Conservation (phyloP, 768 basidiomycete genomes). For the Rhizopogon vulgaris region DNA sequence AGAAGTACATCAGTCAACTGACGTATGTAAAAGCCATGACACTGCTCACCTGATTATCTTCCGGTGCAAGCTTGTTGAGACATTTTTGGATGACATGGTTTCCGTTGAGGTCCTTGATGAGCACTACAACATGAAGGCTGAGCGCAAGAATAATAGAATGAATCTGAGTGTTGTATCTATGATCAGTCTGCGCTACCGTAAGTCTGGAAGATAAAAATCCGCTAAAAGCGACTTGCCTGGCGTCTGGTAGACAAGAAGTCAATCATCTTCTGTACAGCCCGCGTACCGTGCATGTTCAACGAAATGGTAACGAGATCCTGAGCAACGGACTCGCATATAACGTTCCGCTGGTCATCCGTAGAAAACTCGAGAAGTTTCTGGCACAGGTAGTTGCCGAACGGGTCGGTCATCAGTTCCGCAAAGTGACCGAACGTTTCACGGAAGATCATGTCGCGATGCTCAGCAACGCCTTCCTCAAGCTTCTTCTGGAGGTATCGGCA, state of each 20-base stretch:
- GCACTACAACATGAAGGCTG: slow-evolving; percentile 94
- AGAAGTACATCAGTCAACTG: not conserved
- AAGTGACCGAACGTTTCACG: slow-evolving; percentile 97
- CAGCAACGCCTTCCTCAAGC: slow-evolving; percentile 90
- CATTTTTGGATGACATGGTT: slow-evolving; percentile 99
- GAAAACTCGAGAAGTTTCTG: slow-evolving; percentile 97
- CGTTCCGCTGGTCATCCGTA: slow-evolving; percentile 93
- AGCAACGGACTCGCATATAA: slow-evolving; percentile 96
- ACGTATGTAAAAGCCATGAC: not conserved
- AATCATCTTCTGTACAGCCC: slow-evolving; percentile 99
- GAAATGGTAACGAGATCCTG: slow-evolving; percentile 97
- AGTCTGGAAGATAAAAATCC: slow-evolving; percentile 40
- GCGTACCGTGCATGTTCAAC: slow-evolving; percentile 98
- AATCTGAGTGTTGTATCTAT: slow-evolving; percentile 84
- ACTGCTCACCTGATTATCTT: slow-evolving; percentile 85
- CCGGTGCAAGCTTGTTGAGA: slow-evolving; percentile 93
- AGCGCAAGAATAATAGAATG: slow-evolving; percentile 95
- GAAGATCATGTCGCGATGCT: slow-evolving; percentile 99
- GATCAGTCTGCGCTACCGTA: slow-evolving; percentile 66
- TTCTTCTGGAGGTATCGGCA: slow-evolving; percentile 99
- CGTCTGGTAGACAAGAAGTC: slow-evolving; percentile 95
- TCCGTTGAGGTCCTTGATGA: slow-evolving; percentile 98
- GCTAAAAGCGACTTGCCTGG: slow-evolving; percentile 58
- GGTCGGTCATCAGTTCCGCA: slow-evolving; percentile 98
- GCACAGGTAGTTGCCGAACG: slow-evolving; percentile 98